Evolutionary conservation across 352 stramenopile genomes (phyloP).

Genomic region (Phytophthora brassicae): DNA sequence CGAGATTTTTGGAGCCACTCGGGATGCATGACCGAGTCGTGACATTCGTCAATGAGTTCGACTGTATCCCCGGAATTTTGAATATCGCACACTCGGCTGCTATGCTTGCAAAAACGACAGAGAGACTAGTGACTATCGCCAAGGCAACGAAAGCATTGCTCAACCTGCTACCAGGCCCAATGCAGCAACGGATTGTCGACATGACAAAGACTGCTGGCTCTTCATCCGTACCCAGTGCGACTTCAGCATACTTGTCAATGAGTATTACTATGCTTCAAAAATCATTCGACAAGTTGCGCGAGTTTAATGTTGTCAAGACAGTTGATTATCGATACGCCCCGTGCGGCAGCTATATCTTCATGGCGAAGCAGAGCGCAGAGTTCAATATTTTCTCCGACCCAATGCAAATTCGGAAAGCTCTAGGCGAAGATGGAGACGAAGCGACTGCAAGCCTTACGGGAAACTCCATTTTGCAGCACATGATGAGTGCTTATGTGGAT

Average conservation of each 20-base stretch:
- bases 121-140: slow-evolving; percentile 71
- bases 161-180: slow-evolving; percentile 59
- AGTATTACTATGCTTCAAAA: slow-evolving; percentile 76
- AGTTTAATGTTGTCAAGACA: slow-evolving; percentile 70
- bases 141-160: slow-evolving; percentile 75
- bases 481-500: slow-evolving; percentile 81
- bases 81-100: slow-evolving; percentile 78
- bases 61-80: slow-evolving; percentile 80
- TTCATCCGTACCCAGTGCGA: slow-evolving; percentile 37
- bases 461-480: slow-evolving; percentile 77
- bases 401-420: slow-evolving; percentile 40
- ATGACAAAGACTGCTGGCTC: slow-evolving; percentile 21
- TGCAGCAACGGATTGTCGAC: slow-evolving; percentile 60
- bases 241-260: slow-evolving; percentile 78
- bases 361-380: slow-evolving; percentile 55
- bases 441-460: slow-evolving; percentile 51
- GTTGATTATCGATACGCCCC: slow-evolving; percentile 68
- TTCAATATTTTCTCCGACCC: slow-evolving; percentile 54
- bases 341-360: slow-evolving; percentile 77
- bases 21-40: slow-evolving; percentile 51
- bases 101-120: slow-evolving; percentile 76
- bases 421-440: slow-evolving; percentile 54
- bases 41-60: slow-evolving; percentile 84
- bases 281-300: slow-evolving; percentile 74
- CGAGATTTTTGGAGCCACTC: slow-evolving; percentile 48